phyloP scores from a whole-genome alignment of 1,284 basidiomycete species.

The Pisolithus thermaeus region DNA sequence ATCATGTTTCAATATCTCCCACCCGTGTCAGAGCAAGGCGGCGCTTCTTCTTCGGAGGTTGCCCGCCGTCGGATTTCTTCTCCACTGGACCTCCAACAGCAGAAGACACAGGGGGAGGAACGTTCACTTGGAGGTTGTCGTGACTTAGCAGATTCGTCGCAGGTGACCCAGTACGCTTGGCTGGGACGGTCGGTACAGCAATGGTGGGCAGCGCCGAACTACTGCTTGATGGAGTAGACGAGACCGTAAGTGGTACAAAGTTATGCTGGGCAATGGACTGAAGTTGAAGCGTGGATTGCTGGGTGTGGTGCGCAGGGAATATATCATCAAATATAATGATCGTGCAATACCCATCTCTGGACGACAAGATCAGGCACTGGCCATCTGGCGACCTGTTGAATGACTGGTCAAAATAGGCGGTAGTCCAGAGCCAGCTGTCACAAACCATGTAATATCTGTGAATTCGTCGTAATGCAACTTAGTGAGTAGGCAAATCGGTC shows the following conservation, averaged over 20 bases:
- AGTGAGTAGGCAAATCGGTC: conserved; percentile 88
- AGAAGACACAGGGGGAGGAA: conserved; percentile 6
- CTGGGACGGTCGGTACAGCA: conserved; percentile 40
- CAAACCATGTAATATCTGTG: conserved; percentile 93
- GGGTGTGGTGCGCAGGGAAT: conserved; percentile 77
- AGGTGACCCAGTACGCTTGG: conserved; percentile 49
- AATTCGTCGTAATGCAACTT: conserved; percentile 98
- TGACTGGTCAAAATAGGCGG: conserved; percentile 3
- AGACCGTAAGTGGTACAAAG: conserved; percentile 52
- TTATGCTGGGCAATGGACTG: conserved; percentile 84
- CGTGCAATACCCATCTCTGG: conserved; percentile 96
- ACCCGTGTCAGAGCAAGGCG: conserved; percentile 75
- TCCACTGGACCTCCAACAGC: conserved; percentile 9
- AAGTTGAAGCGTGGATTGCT: conserved; percentile 82
- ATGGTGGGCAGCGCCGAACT: conserved; percentile 35
- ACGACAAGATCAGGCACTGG: conserved; percentile 86
- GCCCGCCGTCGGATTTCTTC: conserved; percentile 24
- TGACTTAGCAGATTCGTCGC: conserved; percentile 44
- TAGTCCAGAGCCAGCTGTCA: conserved; percentile 12
- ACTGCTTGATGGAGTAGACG: conserved; percentile 36
- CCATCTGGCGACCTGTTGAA: conserved; percentile 86
- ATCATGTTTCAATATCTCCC: conserved; percentile 48
- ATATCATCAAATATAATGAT: conserved; percentile 90
- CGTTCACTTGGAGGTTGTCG: conserved; percentile 26
- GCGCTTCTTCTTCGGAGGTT: conserved; percentile 85